These are phyloP conservation scores for Tricholoma bakamatsutake DNA, from an alignment of 768 basidiomycete genomes.

Conservation along the genomic window DNA sequence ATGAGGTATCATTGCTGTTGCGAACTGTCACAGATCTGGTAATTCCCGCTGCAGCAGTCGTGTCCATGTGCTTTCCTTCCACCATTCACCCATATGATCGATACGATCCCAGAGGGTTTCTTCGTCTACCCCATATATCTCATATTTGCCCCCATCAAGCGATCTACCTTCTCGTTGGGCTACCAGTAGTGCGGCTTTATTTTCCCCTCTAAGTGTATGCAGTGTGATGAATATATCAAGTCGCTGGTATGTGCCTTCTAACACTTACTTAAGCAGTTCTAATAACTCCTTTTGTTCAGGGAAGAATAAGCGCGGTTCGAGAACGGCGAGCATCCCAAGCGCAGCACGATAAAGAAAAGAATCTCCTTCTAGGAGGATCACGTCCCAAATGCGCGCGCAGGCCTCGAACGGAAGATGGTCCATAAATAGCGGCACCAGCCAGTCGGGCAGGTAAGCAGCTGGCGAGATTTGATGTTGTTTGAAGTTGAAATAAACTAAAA, in stretches of 20 bases:
- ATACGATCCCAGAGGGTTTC: slow-evolving; percentile 83
- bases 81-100: slow-evolving; percentile 82
- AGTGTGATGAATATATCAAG: slow-evolving; percentile 3
- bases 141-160: slow-evolving; percentile 71
- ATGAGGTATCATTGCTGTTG: not conserved
- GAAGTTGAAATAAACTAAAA: slow-evolving; percentile 81
- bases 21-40: slow-evolving; percentile 50
- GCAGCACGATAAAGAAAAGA: slow-evolving; percentile 83
- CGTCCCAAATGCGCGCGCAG: slow-evolving; percentile 86
- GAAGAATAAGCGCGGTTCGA: slow-evolving; percentile 86
- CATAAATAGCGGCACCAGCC: slow-evolving; percentile 77
- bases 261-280: slow-evolving; percentile 63
- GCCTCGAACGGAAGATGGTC: slow-evolving; percentile 89
- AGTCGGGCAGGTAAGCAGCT: slow-evolving; percentile 73
- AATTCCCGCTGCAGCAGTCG: slow-evolving; percentile 77
- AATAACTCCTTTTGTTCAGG: slow-evolving; percentile 76
- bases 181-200: slow-evolving; percentile 76
- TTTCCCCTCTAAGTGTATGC: slow-evolving; percentile 57
- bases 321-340: slow-evolving; percentile 74
- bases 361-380: slow-evolving; percentile 83
- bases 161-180: slow-evolving; percentile 64
- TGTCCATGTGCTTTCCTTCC: slow-evolving; percentile 89
- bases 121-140: slow-evolving; percentile 82
- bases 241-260: slow-evolving; percentile 4
- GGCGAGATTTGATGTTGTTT: slow-evolving; percentile 91